Base-by-base conservation (phyloP, 1,284 basidiomycete species). In the Tausonia pullulans region DNA sequence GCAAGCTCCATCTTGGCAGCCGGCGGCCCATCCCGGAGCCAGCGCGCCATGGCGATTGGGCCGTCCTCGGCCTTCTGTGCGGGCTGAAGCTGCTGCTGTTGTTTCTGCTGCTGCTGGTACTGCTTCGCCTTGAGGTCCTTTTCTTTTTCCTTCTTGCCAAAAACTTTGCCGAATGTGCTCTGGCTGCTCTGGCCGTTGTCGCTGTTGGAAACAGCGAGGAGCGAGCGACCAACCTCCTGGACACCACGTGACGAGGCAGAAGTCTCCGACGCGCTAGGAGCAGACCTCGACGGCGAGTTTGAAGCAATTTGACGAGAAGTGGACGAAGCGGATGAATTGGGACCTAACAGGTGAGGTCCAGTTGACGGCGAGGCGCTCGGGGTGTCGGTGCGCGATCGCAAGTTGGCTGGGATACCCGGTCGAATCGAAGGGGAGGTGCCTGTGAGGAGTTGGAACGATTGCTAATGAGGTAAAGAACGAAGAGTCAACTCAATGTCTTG, bases 1-100 rank as follows among this genome's bases (percentile, higher is more conserved):
- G 53, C 71, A 14, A 76, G 71, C 52, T 77, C 74, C 75, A 77
- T 76, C 16, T 65, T 63, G n/a, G 48, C 59, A 3, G 64, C 64
- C 48, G 14, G 44, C 49, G 64, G 64, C 2, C 64, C 64, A 39
- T 65, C 64, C 40, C 52, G 61, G 10, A 65, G 50, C 64, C 64
- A 65, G 27, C 39, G 46, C 0, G 64, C 64, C 64, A 65, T 65
- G 11, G 39, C 60, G 16, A 65, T 39, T 10, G 64, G 64, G 6
- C 59, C 59, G 40, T 61, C 56, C 39, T 45, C 9, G 3, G 46
- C 60, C 41, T 65, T 61, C 53, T 10, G 55, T 44, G 55, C 43
- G 43, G 41, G 55, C 43, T 7, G 55, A 39, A 9, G 43, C 27
- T 7, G 41, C 43, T n/a, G 45, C 45, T 13, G 55, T 2, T 27